Percentiles rank a stretch among this genome's conserved stretches.
These are phyloP conservation scores for Nidularia pulvinata DNA, from an alignment of 768 basidiomycete species.

Conservation along the genomic window DNA sequence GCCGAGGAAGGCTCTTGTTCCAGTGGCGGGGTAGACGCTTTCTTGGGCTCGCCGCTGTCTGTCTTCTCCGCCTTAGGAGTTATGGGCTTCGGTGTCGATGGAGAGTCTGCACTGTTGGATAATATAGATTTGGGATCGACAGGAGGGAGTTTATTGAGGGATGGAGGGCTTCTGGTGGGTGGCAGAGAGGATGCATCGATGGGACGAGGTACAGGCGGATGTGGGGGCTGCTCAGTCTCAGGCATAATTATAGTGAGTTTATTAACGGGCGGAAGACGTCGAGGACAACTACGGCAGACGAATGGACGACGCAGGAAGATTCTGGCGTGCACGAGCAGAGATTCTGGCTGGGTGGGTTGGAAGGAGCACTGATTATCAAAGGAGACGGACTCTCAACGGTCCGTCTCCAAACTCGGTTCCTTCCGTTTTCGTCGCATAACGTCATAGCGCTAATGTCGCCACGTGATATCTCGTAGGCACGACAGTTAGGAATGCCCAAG, in stretches of 20 bases:
- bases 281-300: no score
- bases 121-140: slow-evolving; percentile 5
- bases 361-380: slow-evolving; percentile 17
- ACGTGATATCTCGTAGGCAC: slow-evolving; percentile 6
- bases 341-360: slow-evolving; percentile 4
- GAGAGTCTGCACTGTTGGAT: neutral
- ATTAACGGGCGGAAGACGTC: no score
- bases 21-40: neutral
- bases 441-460: slow-evolving; percentile 5
- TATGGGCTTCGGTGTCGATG: slow-evolving; percentile 7
- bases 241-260: slow-evolving; percentile 10
- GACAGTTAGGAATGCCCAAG: no score
- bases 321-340: slow-evolving; percentile 1
- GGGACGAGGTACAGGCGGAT: slow-evolving; percentile 8
- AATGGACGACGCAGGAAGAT: neutral
- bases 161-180: slow-evolving; percentile 8
- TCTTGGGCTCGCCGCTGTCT: neutral
- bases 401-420: slow-evolving; percentile 12
- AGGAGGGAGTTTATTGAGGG: slow-evolving; percentile 4
- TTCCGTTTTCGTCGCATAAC: slow-evolving; percentile 7
- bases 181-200: slow-evolving; percentile 11
- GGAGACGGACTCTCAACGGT: slow-evolving; percentile 12
- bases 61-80: slow-evolving; percentile 1
- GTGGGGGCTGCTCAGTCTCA: slow-evolving; percentile 11
- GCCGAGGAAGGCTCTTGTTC: neutral